Evolutionary conservation across 1,284 basidiomycete genomes (phyloP).

Genomic region (Mycosarcoma mackinlayi): DNA sequence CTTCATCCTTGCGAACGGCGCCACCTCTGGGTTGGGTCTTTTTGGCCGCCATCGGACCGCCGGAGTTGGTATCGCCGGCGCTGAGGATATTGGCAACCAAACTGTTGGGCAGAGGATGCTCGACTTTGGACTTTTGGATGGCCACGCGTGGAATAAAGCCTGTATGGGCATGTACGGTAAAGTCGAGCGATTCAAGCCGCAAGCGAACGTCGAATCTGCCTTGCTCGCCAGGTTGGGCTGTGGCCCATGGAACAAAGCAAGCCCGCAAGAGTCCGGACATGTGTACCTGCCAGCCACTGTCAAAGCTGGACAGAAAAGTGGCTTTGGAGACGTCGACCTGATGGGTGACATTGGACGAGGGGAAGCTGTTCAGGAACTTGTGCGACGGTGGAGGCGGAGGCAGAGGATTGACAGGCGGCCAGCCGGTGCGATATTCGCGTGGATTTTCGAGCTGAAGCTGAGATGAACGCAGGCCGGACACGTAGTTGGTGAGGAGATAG

Average conservation of each 20-base stretch:
- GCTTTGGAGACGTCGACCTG: constrained; percentile 45
- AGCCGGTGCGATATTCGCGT: constrained; percentile 48
- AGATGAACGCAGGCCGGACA: constrained; percentile 40
- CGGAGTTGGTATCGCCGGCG: constrained; percentile 15
- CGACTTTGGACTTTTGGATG: constrained; percentile 48
- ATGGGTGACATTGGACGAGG: constrained; percentile 50
- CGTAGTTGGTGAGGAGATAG: constrained; percentile 52
- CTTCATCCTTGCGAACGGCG: constrained; percentile 31
- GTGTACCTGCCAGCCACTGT: constrained; percentile 57
- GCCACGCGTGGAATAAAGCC: constrained; percentile 47
- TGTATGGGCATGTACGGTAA: constrained; percentile 43
- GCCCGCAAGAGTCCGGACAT: constrained; percentile 50
- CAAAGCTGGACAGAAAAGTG: constrained; percentile 41
- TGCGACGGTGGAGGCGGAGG: constrained; percentile 42
- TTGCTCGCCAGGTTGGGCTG: constrained; percentile 14
- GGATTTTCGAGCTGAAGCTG: constrained; percentile 47
- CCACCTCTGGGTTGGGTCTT: constrained; percentile 21
- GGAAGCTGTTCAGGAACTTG: constrained; percentile 45
- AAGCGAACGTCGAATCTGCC: constrained; percentile 37
- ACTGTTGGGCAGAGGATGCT: constrained; percentile 39
- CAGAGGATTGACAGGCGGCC: constrained; percentile 34
- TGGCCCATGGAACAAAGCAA: constrained; percentile 41
- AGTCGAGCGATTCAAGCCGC: constrained; percentile 55
- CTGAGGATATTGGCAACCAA: constrained; percentile 35
- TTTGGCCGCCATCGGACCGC: constrained; percentile 14